Evolutionary conservation across 192 early-diverging fungal species (phyloP).

Genomic region (Funneliformis geosporum): DNA sequence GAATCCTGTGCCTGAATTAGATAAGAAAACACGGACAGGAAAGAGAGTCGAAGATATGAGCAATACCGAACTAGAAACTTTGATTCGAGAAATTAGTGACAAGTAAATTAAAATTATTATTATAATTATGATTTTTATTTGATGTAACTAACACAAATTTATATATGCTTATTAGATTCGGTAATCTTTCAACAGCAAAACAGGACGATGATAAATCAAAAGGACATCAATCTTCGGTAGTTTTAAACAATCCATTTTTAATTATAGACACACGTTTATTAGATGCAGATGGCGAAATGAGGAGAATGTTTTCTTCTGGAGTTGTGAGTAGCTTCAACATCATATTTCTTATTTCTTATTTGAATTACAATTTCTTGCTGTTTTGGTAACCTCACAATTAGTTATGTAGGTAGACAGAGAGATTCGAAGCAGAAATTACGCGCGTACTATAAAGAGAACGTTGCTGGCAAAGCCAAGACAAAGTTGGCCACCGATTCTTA

Average conservation of each 20-base stretch:
- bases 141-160: background rate
- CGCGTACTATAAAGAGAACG: constrained; percentile 54
- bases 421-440: constrained; percentile 52
- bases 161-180: constrained; percentile 8
- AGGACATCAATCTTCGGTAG: background rate
- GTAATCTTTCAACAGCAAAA: constrained; percentile 14
- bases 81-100: constrained; percentile 60
- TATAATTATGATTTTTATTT: background rate
- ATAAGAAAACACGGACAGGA: constrained; percentile 34
- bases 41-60: constrained; percentile 52
- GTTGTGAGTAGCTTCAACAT: constrained; percentile 55
- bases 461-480: constrained; percentile 69
- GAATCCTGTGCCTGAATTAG: constrained; percentile 7
- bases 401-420: constrained; percentile 40
- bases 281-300: constrained; percentile 88
- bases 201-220: constrained; percentile 17
- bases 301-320: constrained; percentile 83
- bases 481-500: constrained; percentile 66
- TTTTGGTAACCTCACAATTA: background rate
- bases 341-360: background rate
- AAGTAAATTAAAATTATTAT: constrained; percentile 47
- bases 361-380: background rate
- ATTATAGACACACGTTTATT: constrained; percentile 65
- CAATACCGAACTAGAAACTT: constrained; percentile 65
- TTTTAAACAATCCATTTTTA: constrained; percentile 43